These are phyloP conservation scores for Brassica cretica DNA, from an alignment of 345 rosid genomes.

Conservation along the genomic window DNA sequence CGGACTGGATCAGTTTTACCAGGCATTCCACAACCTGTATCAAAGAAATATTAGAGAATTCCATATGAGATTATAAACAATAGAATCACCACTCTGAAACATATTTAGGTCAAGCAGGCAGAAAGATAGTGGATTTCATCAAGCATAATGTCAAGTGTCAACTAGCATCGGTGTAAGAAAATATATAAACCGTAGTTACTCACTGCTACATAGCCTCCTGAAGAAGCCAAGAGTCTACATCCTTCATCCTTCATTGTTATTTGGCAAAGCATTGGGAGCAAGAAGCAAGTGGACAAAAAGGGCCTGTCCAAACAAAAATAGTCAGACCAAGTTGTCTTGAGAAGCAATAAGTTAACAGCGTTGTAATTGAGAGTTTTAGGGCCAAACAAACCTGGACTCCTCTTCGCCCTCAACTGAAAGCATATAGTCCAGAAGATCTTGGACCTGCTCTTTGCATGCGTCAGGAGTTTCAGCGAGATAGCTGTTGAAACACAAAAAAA, in stretches of 20 bases:
- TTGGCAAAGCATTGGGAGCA: constrained; percentile 91
- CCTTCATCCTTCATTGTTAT: constrained; percentile 72
- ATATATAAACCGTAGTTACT: constrained; percentile 38
- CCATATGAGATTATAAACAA: neutral
- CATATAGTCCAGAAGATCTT: constrained; percentile 71
- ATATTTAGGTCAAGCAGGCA: neutral
- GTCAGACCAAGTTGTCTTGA: constrained; percentile 22
- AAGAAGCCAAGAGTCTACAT: constrained; percentile 56
- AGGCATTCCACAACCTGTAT: constrained; percentile 77
- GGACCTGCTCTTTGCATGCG: constrained; percentile 74
- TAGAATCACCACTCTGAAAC: constrained; percentile 2
- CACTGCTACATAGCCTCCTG: constrained; percentile 66
- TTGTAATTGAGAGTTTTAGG: neutral
- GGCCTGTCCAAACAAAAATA: constrained; percentile 54
- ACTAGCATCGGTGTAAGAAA: neutral
- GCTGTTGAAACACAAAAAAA: constrained; percentile 41
- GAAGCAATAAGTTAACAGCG: constrained; percentile 24
- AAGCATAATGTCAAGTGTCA: constrained; percentile 9
- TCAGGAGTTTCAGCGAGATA: constrained; percentile 89
- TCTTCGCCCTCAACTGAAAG: constrained; percentile 83
- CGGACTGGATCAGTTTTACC: constrained; percentile 51
- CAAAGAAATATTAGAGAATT: neutral
- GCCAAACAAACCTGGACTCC: constrained; percentile 75
- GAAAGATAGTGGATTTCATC: neutral
- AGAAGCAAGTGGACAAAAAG: constrained; percentile 65